phyloP scores from a whole-genome alignment of 805 yeast genomes.

The Cephaloascus fragrans region DNA sequence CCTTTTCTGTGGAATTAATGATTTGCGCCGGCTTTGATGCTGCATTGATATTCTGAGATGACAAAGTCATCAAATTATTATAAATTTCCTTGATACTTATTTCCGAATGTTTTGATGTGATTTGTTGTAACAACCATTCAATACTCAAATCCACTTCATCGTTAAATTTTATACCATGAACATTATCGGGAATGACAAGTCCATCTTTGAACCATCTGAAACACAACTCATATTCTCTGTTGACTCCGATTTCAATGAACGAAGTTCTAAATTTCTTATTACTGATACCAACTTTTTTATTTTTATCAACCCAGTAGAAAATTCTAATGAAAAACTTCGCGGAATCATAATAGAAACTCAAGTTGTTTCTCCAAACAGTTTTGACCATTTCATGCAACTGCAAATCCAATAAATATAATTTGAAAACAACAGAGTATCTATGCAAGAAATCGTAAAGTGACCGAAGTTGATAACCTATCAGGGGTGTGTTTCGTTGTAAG shows the following conservation, averaged over 20 bases:
- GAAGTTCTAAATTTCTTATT: too few relatives aligned
- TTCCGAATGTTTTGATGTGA: slow-evolving; percentile 30
- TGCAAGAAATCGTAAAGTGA: slow-evolving; percentile 49
- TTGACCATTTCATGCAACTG: slow-evolving; percentile 42
- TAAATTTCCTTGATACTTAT: slow-evolving; percentile 20
- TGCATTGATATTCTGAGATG: too few relatives aligned
- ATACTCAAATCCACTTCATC: slow-evolving; percentile 14
- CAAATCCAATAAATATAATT: slow-evolving; percentile 48
- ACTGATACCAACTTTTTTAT: too few relatives aligned
- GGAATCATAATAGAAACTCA: slow-evolving; percentile 48
- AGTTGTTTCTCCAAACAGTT: slow-evolving; percentile 44
- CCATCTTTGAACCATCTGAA: slow-evolving; percentile 62
- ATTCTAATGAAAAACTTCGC: slow-evolving; percentile 44
- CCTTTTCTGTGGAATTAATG: background rate
- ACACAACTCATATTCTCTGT: slow-evolving; percentile 32
- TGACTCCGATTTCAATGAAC: slow-evolving; percentile 54
- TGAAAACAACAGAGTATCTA: slow-evolving; percentile 53
- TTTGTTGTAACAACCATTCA: slow-evolving; percentile 22
- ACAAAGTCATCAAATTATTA: background rate
- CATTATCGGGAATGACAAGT: slow-evolving; percentile 16
- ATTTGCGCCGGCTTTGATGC: background rate
- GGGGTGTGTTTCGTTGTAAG: too few relatives aligned
- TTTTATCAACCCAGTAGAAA: slow-evolving; percentile 55
- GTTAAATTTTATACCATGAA: slow-evolving; percentile 16
- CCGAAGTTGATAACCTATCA: too few relatives aligned